Conservation (phyloP, 352 stramenopile genomes). For the Globisporangium lucens region DNA sequence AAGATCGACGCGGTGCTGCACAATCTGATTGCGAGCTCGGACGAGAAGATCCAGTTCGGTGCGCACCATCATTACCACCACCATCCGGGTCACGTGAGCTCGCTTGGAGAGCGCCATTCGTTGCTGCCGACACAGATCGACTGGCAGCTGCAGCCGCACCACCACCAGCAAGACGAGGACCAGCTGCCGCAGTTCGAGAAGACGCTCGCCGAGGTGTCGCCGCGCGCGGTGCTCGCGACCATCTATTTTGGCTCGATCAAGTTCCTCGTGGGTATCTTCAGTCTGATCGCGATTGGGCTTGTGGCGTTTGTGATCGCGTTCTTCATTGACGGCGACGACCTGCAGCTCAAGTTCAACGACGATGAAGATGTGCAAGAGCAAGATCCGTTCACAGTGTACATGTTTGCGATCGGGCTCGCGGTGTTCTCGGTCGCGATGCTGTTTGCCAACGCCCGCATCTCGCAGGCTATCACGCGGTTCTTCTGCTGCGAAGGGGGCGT, state of each 20-base stretch:
- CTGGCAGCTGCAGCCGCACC: conserved; percentile 16
- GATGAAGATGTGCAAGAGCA: conserved; percentile 9
- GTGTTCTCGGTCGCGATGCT: conserved; percentile 32
- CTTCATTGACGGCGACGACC: conserved; percentile 29
- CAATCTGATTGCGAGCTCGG: conserved; percentile 37
- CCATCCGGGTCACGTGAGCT: conserved; percentile 5
- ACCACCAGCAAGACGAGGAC: conserved; percentile 10
- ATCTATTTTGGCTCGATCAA: conserved; percentile 57
- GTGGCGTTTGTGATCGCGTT: conserved; percentile 28
- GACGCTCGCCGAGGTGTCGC: conserved; percentile 29
- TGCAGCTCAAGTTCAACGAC: conserved; percentile 20
- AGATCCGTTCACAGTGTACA: conserved; percentile 30
- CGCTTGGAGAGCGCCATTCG: conserved; percentile 21
- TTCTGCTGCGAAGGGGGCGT: conserved; percentile 40
- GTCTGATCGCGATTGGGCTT: conserved; percentile 28
- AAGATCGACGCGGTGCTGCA: conserved; percentile 43
- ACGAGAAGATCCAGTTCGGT: conserved; percentile 32
- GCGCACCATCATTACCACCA: conserved; percentile 18
- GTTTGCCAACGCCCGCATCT: conserved; percentile 36
- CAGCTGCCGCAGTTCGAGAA: conserved; percentile 34
- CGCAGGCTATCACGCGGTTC: conserved; percentile 50
- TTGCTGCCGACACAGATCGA: conserved; percentile 37
- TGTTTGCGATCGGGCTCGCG: conserved; percentile 28
- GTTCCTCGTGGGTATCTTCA: conserved; percentile 30
- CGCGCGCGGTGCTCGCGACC: conserved; percentile 33